Evolutionary conservation across 1,284 basidiomycete genomes (phyloP), one percentile per base, ranked within the genome.

Genomic region (Rhodotorula sp.): DNA sequence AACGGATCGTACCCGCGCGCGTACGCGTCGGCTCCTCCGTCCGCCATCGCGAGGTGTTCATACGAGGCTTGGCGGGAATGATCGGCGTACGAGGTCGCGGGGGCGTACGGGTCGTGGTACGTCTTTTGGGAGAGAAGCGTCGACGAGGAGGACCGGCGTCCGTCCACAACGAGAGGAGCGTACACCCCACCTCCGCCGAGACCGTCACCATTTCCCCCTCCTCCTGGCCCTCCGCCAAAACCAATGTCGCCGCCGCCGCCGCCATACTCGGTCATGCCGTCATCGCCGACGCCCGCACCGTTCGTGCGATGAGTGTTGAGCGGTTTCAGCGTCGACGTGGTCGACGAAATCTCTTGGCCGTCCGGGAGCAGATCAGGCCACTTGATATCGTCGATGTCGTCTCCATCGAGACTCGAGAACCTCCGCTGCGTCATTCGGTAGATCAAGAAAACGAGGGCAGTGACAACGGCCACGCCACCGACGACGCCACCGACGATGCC

Each of bases 401-500:
- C 58, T 31, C 45, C 26, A 15, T 78, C 73, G 58, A 79, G 60
- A 28, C 75, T 68, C 19, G 68, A 69, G 70, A 78, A 79, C 14
- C 78, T 71, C 8, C 73, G 68, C 58, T 78, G 78, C 1, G 77
- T 74, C 50, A 72, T 66, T 48, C 78, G 73, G 57, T 74, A 79
- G 28, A 72, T 72, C 43, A 79, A 28, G 54, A 78, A 78, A 23
- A 78, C 69, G 47, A 75, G 47, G 6, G 68, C 74, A 14, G 57
- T 58, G 34, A 79, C 63, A 7, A 67, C 61, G 28, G 74, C 68
- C 23, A 78, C 68, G 5, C 78, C 78, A 47, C 78, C 78, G 28
- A 77, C 74, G 31, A 79, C 77, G 15, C 76, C 76, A n/a, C 78
- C 77, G 10, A 77, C 72, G 57, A 79, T 79, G 15, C 73, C 77